Evolutionary conservation across 2,329 filamentous ascomycete genomes (phyloP).

Genomic region (Apiospora aurea): DNA sequence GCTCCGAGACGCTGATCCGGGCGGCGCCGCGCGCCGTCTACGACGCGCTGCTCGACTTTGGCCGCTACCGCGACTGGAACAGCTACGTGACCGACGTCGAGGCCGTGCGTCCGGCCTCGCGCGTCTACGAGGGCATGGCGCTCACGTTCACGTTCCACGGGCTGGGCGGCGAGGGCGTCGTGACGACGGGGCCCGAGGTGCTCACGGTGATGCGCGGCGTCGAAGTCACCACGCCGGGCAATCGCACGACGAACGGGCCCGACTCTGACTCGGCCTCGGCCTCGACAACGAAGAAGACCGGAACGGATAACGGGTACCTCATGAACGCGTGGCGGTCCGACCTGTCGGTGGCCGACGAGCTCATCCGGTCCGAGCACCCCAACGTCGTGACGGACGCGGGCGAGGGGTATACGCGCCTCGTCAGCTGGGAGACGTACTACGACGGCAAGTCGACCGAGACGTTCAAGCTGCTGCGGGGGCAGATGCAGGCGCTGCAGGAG

Average conservation of each 20-base stretch:
- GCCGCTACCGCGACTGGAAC: conserved; percentile 38
- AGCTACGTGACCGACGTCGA: conserved; percentile 36
- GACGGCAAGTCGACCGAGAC: conserved; percentile 26
- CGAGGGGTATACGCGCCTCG: conserved; percentile 33
- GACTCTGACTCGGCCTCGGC: not conserved
- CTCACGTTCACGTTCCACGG: conserved; percentile 37
- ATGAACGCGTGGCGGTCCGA: conserved; percentile 39
- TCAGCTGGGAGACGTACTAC: conserved; percentile 42
- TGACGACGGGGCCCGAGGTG: conserved; percentile 38
- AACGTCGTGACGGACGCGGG: conserved; percentile 35
- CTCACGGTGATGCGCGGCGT: conserved; percentile 31
- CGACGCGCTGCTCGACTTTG: conserved; percentile 37
- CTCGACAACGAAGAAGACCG: not conserved
- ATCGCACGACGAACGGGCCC: no score
- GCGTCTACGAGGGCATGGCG: conserved; percentile 37
- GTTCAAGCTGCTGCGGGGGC: not conserved
- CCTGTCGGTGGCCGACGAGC: conserved; percentile 28
- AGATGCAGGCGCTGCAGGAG: conserved; percentile 3
- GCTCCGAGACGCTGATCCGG: conserved; percentile 34
- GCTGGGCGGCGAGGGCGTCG: conserved; percentile 30
- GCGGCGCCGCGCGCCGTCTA: conserved; percentile 31
- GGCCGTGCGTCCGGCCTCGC: conserved; percentile 32
- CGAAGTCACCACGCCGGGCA: no score
- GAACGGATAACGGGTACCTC: conserved; percentile 26
- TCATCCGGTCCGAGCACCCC: conserved; percentile 36